Evolutionary conservation across 179 eudicot genomes (phyloP), one percentile per base, ranked within the genome.

Genomic region (Monotropa hypopitys): DNA sequence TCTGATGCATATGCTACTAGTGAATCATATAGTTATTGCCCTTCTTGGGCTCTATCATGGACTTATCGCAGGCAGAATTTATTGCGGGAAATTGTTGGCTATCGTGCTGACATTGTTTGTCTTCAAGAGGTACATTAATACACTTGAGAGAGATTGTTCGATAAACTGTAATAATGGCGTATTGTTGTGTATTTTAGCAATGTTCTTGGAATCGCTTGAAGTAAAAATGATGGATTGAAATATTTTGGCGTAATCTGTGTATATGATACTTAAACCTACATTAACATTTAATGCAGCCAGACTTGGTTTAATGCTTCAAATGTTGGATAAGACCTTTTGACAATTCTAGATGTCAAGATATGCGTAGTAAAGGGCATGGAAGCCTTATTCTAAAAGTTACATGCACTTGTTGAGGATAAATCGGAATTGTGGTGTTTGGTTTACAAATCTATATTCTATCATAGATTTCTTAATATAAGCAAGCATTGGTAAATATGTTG

Each of bases 11-110:
- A 86, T 89, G 97, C 97, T 71, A 86, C 92, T 11, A 91, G 75
- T 86, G 99, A 95, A 62, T 77, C 85, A 40, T 91, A 90, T 73
- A 86, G 92, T 85, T 95, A 95, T 70, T 95, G 99, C 77, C 99
- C 99, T 76, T 85, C 97, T 35, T 95, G 99, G 99, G 95, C 99
- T 79, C 97, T 93, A 69, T 89, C 99, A 54, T 95, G 99, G 99
- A 80, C 97, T 50, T 95, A 95, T 78, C 97, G 99, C 74, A 87
- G 92, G 76, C 99, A 95, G 78, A 94, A 95, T 81, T 78, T 95
- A 78, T 85, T 95, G 61, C 89, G 99, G 70, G 99, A 95, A 86
- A 95, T 95, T 30, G 95, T 93, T 66, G 97, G 95, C 49, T 95
- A 95, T 80, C 91, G 85, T 70, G 97, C 99, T 16, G 99, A 95